These are phyloP conservation scores for Xylaria sp. DNA, from an alignment of 2,329 filamentous ascomycete genomes.

Conservation along the genomic window DNA sequence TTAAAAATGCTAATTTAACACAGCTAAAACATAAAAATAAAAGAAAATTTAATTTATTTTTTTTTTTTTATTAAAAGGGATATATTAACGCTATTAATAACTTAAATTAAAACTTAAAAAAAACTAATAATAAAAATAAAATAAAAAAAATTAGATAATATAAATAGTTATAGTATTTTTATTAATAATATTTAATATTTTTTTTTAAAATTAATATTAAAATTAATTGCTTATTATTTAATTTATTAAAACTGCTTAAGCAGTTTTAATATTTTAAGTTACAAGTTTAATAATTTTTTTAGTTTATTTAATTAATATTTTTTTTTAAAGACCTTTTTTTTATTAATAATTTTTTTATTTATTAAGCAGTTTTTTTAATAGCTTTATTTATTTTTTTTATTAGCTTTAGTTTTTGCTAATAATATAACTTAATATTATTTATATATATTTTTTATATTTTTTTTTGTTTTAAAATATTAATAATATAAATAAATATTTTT, in stretches of 20 bases:
- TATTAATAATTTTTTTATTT: constrained; percentile 2
- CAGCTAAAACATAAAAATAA: too few species aligned
- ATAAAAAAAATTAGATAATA: too few species aligned
- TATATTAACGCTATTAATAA: too few species aligned
- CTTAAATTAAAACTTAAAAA: too few species aligned
- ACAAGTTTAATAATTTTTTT: background rate
- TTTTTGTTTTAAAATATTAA: background rate
- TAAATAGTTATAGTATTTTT: too few species aligned
- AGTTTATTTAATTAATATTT: background rate
- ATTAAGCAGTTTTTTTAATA: background rate
- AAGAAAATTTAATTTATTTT: too few species aligned
- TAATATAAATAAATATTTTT: background rate
- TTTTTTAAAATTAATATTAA: too few species aligned
- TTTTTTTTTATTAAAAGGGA: too few species aligned
- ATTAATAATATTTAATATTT: too few species aligned
- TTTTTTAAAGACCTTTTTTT: constrained; percentile 1
- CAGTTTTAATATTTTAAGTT: constrained; percentile 1
- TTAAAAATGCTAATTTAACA: too few species aligned
- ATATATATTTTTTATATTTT: background rate
- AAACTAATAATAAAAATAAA: too few species aligned
- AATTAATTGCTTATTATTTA: too few species aligned
- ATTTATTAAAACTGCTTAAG: background rate
- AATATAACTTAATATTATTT: constrained; percentile 7
- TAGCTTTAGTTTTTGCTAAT: background rate
- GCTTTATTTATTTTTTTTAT: background rate